Percentiles rank a stretch among this genome's conserved stretches.
Conservation (phyloP, 2,329 filamentous ascomycete genomes). For the Colletotrichum endophyticum region DNA sequence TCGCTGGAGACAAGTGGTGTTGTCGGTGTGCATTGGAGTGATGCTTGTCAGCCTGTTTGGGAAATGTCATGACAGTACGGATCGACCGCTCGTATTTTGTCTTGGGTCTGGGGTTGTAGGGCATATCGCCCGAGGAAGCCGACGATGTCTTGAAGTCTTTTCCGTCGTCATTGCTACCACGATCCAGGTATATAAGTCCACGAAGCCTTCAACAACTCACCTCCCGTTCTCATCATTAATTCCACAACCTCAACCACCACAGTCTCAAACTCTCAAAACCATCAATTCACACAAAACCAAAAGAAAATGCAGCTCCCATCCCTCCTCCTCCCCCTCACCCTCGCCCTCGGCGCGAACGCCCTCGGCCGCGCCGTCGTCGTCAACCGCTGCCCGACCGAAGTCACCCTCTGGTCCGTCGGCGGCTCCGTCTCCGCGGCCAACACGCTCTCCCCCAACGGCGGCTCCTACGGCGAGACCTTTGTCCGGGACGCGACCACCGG, state of each 20-base stretch:
- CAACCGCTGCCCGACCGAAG: conserved; percentile 39
- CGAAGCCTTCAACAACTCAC: accelerated
- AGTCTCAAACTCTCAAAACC: neutral
- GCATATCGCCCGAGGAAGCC: neutral
- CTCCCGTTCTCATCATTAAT: neutral
- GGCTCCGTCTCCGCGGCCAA: conserved; percentile 27
- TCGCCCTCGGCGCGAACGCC: conserved; percentile 26
- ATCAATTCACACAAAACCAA: neutral
- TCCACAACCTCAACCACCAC: neutral
- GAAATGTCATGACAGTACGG: neutral
- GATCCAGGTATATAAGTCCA: neutral
- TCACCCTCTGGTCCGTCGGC: conserved; percentile 46
- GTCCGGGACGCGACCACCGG: conserved; percentile 38
- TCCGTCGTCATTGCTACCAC: neutral
- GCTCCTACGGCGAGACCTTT: conserved; percentile 37
- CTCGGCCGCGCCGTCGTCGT: conserved; percentile 38
- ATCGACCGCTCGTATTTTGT: conserved; percentile 4
- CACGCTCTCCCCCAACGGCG: conserved; percentile 29
- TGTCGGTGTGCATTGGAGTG: neutral
- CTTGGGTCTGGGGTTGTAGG: neutral
- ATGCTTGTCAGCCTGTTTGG: neutral
- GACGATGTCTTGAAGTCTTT: neutral
- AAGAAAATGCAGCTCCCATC: conserved; percentile 5
- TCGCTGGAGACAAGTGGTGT: neutral
- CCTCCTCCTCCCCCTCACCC: conserved; percentile 23